Base-by-base conservation (phyloP, 176 grass and related monocot species). In the Saccharum officinarum region DNA sequence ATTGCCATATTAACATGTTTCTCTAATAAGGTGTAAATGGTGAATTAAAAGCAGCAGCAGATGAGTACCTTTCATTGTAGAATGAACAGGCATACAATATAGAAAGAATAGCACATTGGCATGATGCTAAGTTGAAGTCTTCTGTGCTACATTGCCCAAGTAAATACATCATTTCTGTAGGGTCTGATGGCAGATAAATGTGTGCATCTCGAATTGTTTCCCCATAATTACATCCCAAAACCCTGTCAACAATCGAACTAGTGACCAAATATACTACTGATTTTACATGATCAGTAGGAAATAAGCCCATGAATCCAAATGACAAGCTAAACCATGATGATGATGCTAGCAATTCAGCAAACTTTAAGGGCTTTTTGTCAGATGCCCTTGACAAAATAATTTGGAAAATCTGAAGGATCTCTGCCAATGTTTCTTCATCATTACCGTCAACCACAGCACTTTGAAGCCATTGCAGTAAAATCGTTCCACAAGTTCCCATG, bases 311-410 rank as follows among this genome's bases (percentile, higher is more conserved):
- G 75, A 91, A 90, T 75, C 91, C 93, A 89, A 95, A 98, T 50
- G 93, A 95, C 55, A 98, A 85, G 71, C 83, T 83, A 81, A 98
- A 98, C 96, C 93, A 98, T 87, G 89, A 95, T 60, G 93, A 92
- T 7, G 77, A 90, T 22, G 78, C 80, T 60, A 98, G 83, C 45
- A 84, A 69, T 61, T 93, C 86, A 82, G 96, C 89, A 87, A 98
- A 95, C 40, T 81, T 77, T 22, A 80, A 38, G 6, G 88, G 61
- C 61, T 83, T 85, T 57, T 84, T 86, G 7, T 82, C 72, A 74
- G 86, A 92, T 80, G 91, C 71, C 13, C 62, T 92, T 60, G 94
- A 92, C 60, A 98, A 90, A 86, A 98, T 76, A 83, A 91, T 66
- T 86, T 92, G 87, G 89, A 98, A 95, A 88, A 86, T 90, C 78